Base-by-base conservation (phyloP, 1,284 basidiomycete genomes). In the Violaceomyces palustris region DNA sequence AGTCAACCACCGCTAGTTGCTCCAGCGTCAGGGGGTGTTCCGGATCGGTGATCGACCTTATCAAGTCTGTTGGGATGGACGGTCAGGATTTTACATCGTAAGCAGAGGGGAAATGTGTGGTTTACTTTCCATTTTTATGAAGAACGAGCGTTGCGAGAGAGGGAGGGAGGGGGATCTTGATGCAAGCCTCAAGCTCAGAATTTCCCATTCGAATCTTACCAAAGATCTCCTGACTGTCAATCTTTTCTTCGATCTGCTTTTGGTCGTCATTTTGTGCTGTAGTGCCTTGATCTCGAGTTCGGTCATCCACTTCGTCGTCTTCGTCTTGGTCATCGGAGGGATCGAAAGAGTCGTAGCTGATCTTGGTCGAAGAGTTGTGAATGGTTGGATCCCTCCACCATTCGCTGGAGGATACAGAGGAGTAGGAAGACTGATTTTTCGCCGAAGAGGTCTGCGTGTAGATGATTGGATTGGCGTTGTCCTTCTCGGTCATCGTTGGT, bases 21-120 rank as follows among this genome's bases (percentile, higher is more conserved):
- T 99, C 94, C 25, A 99, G 81, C n/a, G 86, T 87, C 56, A 86
- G 79, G 4, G 91, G 89, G 74, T 99, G 91, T 74, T 99, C 94
- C 1, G 94, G 94, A 68, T 99, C 94, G 39, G 87, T 87, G 44
- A 98, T 94, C 3, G 84, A 86, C 36, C 91, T 82, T 40, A 98
- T 85, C 10, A 98, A 82, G 60, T 97, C 75, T 55, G 43, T 4
- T 1, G 26, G 17, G 4, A 18, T 8, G 14, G 24, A 18, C 27
- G n/a, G n/a, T n/a, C n/a, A n/a, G n/a, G n/a, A n/a, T n/a, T n/a
- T n/a, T n/a, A n/a, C n/a, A n/a, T n/a, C n/a, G n/a, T n/a, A n/a
- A n/a, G n/a, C n/a, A n/a, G n/a, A n/a, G n/a, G n/a, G n/a, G n/a
- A n/a, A n/a, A n/a, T n/a, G n/a, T n/a, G n/a, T n/a, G n/a, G n/a